A percentile compares a stretch with the other conserved stretches of the same genome.
phyloP scores from a whole-genome alignment of 176 grass and related monocot species.

The Rhynchospora tenuis region DNA sequence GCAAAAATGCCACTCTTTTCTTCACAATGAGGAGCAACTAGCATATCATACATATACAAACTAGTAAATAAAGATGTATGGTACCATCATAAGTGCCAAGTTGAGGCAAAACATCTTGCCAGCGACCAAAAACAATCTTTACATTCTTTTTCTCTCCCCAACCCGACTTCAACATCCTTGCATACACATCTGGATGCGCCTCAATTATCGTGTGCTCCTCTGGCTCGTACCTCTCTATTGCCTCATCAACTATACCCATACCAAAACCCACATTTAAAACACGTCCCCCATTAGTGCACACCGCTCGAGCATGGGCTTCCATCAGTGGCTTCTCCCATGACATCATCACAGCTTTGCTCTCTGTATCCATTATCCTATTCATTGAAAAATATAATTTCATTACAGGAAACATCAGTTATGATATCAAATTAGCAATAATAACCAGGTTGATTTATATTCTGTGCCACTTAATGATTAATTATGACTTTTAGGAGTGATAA shows the following conservation, averaged over 20 bases:
- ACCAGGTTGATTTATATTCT: not conserved
- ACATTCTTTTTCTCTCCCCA: constrained; percentile 91
- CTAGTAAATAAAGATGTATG: not conserved
- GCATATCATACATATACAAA: not conserved
- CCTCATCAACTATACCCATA: constrained; percentile 91
- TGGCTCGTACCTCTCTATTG: constrained; percentile 69
- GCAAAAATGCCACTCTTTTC: not conserved
- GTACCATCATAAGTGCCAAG: constrained; percentile 86
- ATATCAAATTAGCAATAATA: not conserved
- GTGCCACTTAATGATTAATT: not conserved
- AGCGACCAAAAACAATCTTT: constrained; percentile 70
- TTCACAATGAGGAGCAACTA: not conserved
- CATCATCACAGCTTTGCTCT: constrained; percentile 98
- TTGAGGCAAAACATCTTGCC: constrained; percentile 78
- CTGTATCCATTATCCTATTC: constrained; percentile 60
- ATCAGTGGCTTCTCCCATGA: constrained; percentile 91
- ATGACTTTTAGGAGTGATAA: not conserved
- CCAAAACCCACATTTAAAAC: constrained; percentile 90
- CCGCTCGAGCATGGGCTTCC: constrained; percentile 84
- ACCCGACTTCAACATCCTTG: constrained; percentile 66
- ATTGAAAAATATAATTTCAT: not conserved
- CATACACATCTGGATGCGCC: constrained; percentile 77
- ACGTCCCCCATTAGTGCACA: constrained; percentile 51
- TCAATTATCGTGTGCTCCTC: constrained; percentile 89
- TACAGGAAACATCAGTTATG: not conserved